phyloP scores from a whole-genome alignment of 2,329 filamentous ascomycete species.

The Penicillium sp. region DNA sequence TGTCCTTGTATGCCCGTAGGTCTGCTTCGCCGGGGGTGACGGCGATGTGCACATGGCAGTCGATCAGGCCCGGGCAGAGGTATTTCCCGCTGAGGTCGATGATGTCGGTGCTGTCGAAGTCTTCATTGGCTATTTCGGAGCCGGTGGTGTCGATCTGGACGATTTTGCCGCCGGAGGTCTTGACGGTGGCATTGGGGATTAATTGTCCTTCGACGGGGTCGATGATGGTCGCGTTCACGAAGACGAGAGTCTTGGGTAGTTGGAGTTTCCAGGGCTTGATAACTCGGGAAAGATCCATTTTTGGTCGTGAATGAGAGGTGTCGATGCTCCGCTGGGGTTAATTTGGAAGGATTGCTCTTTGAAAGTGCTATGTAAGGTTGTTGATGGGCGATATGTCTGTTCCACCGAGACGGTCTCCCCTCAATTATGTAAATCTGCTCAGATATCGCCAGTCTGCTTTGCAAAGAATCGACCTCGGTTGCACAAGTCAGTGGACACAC shows the following conservation, averaged over 20 bases:
- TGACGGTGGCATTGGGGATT: conserved; percentile 18
- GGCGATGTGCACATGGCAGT: conserved; percentile 55
- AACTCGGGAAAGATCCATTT: conserved; percentile 19
- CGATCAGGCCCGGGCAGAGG: conserved; percentile 55
- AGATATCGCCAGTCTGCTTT: background rate
- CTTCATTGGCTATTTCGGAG: background rate
- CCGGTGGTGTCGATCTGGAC: conserved; percentile 6
- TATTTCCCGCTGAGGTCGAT: conserved; percentile 50
- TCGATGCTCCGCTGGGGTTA: background rate
- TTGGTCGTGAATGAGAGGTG: background rate
- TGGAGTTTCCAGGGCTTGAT: conserved; percentile 26
- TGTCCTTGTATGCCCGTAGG: conserved; percentile 22
- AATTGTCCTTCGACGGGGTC: conserved; percentile 20
- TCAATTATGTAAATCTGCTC: background rate
- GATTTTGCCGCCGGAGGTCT: conserved; percentile 20
- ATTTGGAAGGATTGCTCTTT: too few species aligned
- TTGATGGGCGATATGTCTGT: background rate
- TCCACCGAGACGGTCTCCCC: background rate
- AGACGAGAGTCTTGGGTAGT: conserved; percentile 8
- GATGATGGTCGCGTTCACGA: conserved; percentile 22
- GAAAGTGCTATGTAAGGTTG: too few species aligned
- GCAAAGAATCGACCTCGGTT: background rate
- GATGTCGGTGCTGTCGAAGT: background rate
- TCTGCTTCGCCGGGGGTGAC: conserved; percentile 46
- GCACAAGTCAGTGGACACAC: background rate